These are phyloP conservation scores for Penicillium waksmanii DNA, from an alignment of 495 filamentous ascomycete species.

Conservation along the genomic window DNA sequence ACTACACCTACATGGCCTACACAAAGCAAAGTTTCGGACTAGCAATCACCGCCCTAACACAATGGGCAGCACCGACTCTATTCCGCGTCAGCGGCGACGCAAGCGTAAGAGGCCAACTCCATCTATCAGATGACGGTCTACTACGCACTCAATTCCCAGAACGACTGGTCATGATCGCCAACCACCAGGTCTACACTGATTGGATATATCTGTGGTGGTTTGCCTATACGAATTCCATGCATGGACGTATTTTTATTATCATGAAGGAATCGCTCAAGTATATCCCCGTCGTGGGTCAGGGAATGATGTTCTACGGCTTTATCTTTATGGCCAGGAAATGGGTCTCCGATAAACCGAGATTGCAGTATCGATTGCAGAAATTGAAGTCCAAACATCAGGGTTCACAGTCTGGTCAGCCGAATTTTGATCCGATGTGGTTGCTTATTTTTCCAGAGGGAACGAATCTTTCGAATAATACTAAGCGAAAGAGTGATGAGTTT, in stretches of 20 bases:
- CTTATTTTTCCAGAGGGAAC: slow-evolving; percentile 73
- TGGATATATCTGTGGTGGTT: slow-evolving; percentile 77
- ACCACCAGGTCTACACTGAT: slow-evolving; percentile 73
- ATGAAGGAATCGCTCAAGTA: slow-evolving; percentile 70
- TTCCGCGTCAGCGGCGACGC: slow-evolving; percentile 65
- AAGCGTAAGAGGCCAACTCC: slow-evolving; percentile 60
- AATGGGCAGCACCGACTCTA: slow-evolving; percentile 64
- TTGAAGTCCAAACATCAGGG: slow-evolving; percentile 56
- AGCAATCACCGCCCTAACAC: slow-evolving; percentile 60
- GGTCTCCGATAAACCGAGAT: slow-evolving; percentile 62
- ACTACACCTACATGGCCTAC: slow-evolving; percentile 67
- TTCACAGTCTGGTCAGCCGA: slow-evolving; percentile 50
- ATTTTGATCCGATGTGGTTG: slow-evolving; percentile 70
- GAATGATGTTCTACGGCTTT: slow-evolving; percentile 72
- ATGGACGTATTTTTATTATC: slow-evolving; percentile 71
- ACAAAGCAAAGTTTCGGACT: slow-evolving; percentile 68
- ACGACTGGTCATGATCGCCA: slow-evolving; percentile 65
- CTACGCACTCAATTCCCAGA: slow-evolving; percentile 62
- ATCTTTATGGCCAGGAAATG: slow-evolving; percentile 73
- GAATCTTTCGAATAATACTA: slow-evolving; percentile 63
- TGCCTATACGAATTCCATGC: slow-evolving; percentile 65
- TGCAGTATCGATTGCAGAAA: slow-evolving; percentile 62
- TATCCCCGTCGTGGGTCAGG: slow-evolving; percentile 64
- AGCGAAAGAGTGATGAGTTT: slow-evolving; percentile 56
- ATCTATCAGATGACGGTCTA: slow-evolving; percentile 56